Evolutionary conservation across 2,329 filamentous ascomycete genomes (phyloP), one percentile per base, ranked within the genome.

Genomic region (Mycosphaerella arachidis): DNA sequence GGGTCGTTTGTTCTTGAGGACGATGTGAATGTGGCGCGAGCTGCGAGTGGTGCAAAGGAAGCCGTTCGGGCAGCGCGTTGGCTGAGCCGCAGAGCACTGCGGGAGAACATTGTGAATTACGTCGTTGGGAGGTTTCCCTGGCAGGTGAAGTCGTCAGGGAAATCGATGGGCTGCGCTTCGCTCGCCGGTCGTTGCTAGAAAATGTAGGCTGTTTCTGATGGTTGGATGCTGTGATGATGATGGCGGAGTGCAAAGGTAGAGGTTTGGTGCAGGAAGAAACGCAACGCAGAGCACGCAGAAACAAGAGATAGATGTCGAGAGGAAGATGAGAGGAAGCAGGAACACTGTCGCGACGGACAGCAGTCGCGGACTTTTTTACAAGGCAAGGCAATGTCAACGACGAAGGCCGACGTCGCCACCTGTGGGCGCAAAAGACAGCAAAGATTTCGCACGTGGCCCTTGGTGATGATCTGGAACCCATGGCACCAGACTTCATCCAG

Each of bases 11-110:
- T 62, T 62, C 65, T 70, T 48, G 64, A 56, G 40, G 58, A 64
- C 13, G 62, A 63, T 20, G 57, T 64, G 65, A 71, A 71, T 12
- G 63, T 57, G 10, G 68, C 66, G 30, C 67, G 68, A 46, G 60
- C 58, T 30, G 58, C 46, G 12, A 60, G 20, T 48, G 63, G 62
- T 48, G 57, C 48, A 43, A 65, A 62, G 29, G 56, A 31, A n/a
- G 53, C 53, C 31, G 65, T 57, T 12, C 63, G 63, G 27, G 54
- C 31, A 16, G 60, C 56, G 31, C 58, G 61, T 51, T 59, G 62
- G 55, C 53, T 57, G 52, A 57, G 53, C 56, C 65, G 58, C 50
- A 66, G 52, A 29, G 57, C 58, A 33, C 55, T 63, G 50, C 65
- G 65, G 54, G 62, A 60, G 45, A 67, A 58, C 65, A 67, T 67